Percentiles rank a stretch among this genome's conserved stretches.
Conservation (phyloP, 78 protist genomes). For the Mastigamoeba balamuthi region DNA sequence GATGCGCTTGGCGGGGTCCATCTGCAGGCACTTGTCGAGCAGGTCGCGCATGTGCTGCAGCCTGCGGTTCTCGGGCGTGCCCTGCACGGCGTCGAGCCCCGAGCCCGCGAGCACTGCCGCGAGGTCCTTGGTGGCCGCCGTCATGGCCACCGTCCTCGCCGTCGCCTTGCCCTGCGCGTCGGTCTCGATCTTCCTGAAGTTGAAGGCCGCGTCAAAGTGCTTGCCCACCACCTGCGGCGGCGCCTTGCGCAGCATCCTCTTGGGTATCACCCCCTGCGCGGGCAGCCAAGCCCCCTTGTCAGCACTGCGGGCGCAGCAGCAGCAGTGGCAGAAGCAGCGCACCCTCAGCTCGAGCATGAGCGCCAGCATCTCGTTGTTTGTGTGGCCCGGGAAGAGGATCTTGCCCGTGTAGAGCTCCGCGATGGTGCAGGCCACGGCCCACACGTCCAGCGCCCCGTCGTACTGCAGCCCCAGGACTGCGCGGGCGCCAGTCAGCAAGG, state of each 20-base stretch:
- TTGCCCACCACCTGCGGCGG: constrained; percentile 1
- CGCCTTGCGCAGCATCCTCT: constrained; percentile 36
- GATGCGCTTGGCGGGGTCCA: constrained; percentile 71
- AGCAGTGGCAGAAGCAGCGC: neutral
- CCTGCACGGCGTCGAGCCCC: no score
- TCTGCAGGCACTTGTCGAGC: constrained; percentile 17
- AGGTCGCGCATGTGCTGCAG: constrained; percentile 7
- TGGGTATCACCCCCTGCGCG: constrained; percentile 33
- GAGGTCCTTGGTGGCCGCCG: no score
- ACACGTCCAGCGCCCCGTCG: constrained; percentile 69
- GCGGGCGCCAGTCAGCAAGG: no score
- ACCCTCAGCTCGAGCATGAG: constrained; percentile 40
- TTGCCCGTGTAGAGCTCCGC: constrained; percentile 84
- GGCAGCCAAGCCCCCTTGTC: neutral
- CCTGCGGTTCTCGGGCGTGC: neutral
- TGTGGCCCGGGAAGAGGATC: constrained; percentile 78
- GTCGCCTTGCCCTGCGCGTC: no score
- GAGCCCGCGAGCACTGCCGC: no score
- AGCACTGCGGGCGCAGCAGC: neutral
- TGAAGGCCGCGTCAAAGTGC: constrained; percentile 50
- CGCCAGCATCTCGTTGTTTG: constrained; percentile 85
- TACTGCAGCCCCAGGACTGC: constrained; percentile 65
- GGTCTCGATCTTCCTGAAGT: constrained; percentile 35
- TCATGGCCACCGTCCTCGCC: no score
- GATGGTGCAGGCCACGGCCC: constrained; percentile 83